Base-by-base conservation (phyloP, 352 stramenopile genomes). In the Pythium apleroticum region DNA sequence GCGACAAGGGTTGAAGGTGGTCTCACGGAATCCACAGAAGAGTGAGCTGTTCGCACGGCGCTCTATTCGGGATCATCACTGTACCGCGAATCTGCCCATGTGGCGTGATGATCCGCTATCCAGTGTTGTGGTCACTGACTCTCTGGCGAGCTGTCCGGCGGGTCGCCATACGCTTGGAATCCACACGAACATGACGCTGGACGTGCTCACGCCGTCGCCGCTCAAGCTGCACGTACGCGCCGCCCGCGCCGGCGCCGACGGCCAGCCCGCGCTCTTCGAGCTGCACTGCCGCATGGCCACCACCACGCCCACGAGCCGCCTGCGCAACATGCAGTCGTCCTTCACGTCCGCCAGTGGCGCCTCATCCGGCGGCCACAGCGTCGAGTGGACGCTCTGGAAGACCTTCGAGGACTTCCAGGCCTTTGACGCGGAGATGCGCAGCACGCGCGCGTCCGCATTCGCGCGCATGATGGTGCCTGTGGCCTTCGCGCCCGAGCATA, bases 381-480 rank as follows among this genome's bases (percentile, higher is more conserved):
- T 75, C 37, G 82, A 93, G 63, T 93, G 84, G 84, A 90, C 76
- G 61, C 62, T 90, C 3, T 93, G 84, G 84, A 88, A 89, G 59
- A 84, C 78, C 15, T 93, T 90, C 68, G 80, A 90, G 55, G 77
- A 90, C 64, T 93, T 93, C 74, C 81, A 91, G 53, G 65, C 74
- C 39, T 84, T 93, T 33, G 84, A 93, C 57, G 63, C 71, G 52
- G 59, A 78, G 41, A 87, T 93, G 77, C 84, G 84, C 31, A 74
- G 70, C 25, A 66, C 66, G 10, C 71, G 69, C 30, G 60, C 74
- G 43, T 90, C 80, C 7, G 33, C 64, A 12, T 93, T 90, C 63
- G 74, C 82, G 57, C 90, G 89, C 55, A 89, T 90, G 81, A 93
- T 93, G 84, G 82, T 93, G 50, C 90, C 84, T 7, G 84, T 93